Conservation (phyloP, 1,284 basidiomycete species). For the Butyriboletus appendiculatus region DNA sequence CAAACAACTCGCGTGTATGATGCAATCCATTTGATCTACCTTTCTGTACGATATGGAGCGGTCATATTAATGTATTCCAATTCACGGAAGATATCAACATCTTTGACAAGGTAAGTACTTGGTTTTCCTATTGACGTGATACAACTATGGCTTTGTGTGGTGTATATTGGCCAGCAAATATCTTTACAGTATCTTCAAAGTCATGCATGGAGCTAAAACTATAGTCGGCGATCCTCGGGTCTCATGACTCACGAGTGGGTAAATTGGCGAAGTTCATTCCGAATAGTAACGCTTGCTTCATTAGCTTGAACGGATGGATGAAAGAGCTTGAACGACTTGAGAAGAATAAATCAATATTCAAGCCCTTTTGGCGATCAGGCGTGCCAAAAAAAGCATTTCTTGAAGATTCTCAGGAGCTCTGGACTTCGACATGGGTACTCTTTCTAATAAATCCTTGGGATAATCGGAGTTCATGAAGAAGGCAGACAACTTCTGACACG, state of each 20-base stretch:
- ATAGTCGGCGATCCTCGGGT: too few species aligned
- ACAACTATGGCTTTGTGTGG: too few species aligned
- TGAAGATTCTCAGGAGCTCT: neutral
- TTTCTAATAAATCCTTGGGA: neutral
- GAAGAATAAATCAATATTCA: slow-evolving; percentile 1
- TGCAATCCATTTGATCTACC: too few species aligned
- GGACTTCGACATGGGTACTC: slow-evolving; percentile 3
- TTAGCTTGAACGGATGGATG: slow-evolving; percentile 4
- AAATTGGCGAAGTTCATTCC: neutral
- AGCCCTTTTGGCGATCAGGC: neutral
- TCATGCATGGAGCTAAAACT: too few species aligned
- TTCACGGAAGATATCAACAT: too few species aligned
- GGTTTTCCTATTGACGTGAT: too few species aligned
- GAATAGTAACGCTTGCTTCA: neutral
- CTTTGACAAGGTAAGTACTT: too few species aligned
- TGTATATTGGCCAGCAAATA: too few species aligned
- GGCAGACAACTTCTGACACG: slow-evolving; percentile 14
- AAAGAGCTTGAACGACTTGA: slow-evolving; percentile 3
- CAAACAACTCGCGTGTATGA: too few species aligned
- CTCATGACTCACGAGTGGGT: slow-evolving; percentile 17
- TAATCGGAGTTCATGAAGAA: neutral
- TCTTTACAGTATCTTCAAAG: too few species aligned
- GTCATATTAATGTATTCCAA: too few species aligned
- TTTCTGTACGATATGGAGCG: too few species aligned
- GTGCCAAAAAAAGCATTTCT: slow-evolving; percentile 1